Evolutionary conservation across 2,329 filamentous ascomycete genomes (phyloP), one percentile per base, ranked within the genome.

Genomic region (Fusarium neocosmosporiellum): DNA sequence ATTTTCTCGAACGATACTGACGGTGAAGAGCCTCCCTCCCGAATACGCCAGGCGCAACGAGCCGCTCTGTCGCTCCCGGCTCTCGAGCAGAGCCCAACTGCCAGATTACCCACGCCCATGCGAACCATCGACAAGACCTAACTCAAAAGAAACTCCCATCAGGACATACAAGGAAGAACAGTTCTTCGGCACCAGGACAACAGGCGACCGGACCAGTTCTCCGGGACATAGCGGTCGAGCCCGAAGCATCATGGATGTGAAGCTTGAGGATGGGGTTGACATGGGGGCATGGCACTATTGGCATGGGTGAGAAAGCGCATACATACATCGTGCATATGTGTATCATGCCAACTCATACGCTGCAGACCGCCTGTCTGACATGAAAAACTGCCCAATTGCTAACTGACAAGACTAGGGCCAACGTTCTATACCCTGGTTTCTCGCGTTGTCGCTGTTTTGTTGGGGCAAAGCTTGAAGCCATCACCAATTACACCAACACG

Each of bases 301-400:
- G 65, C 75, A 65, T 65, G 74, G 65, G 66, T 71, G 36, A 63
- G 59, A 55, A 64, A 68, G 60, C 63, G 64, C 65, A 66, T 75
- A 67, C 69, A 67, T 63, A 62, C 31, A 73, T 73, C 71, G 67
- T 70, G 69, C 75, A 77, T 77, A 73, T 72, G 65, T 72, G 59
- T 69, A 70, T 74, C 65, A 72, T 75, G 75, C 73, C 75, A 77
- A 63, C 75, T 77, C 75, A 77, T 63, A 77, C 63, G 67, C 54
- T 69, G 67, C 72, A 77, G 75, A 77, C 75, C 75, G 75, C 75
- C 66, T 75, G 55, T 77, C 67, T 66, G 60, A 46, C 48, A 61
- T 39, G 31, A 41, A 66, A 46, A 70, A 65, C 50, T 41, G 43
- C 16, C 72, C 72, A 74, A 72, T 74, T 65, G 58, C n/a, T 61